Percentiles rank a stretch among this genome's conserved stretches.
These are phyloP conservation scores for Calonectria pauciramosa DNA, from an alignment of 2,329 filamentous ascomycete genomes.

Conservation along the genomic window DNA sequence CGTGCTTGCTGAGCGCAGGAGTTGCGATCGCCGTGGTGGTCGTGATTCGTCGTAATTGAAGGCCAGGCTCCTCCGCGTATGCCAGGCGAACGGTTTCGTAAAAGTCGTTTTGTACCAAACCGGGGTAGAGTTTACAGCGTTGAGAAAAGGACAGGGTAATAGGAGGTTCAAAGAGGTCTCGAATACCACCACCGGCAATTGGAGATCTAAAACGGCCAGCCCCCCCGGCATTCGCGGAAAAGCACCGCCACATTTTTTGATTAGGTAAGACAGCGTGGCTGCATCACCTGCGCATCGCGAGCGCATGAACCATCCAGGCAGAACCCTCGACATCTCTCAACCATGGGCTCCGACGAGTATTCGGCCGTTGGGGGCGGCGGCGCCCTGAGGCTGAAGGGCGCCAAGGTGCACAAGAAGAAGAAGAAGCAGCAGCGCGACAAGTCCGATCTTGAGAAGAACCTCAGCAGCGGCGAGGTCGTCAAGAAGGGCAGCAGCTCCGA, in stretches of 20 bases:
- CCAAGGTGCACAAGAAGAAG: slow-evolving; percentile 73
- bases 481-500: slow-evolving; percentile 38
- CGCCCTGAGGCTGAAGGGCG: slow-evolving; percentile 88
- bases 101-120: slow-evolving; percentile 39
- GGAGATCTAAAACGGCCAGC: slow-evolving; percentile 17
- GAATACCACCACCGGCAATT: slow-evolving; percentile 11
- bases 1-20: slow-evolving; percentile 10
- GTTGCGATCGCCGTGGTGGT: slow-evolving; percentile 19
- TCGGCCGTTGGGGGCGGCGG: slow-evolving; percentile 74
- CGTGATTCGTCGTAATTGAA: slow-evolving; percentile 28
- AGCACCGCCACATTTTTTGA: slow-evolving; percentile 5
- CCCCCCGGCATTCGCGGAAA: slow-evolving; percentile 21
- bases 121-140: slow-evolving; percentile 22
- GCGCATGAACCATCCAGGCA: slow-evolving; percentile 6
- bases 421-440: slow-evolving; percentile 74
- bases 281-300: slow-evolving; percentile 13
- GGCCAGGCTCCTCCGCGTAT: slow-evolving; percentile 25
- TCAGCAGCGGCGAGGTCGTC: slow-evolving; percentile 52
- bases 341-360: slow-evolving; percentile 84
- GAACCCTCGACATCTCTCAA: slow-evolving; percentile 21
- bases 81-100: slow-evolving; percentile 31
- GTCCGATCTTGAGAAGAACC: slow-evolving; percentile 62
- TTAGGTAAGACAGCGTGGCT: slow-evolving; percentile 32
- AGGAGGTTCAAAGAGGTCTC: slow-evolving; percentile 20
- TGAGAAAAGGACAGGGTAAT: slow-evolving; percentile 21